phyloP scores from a whole-genome alignment of 2,329 filamentous ascomycete genomes.

The Ceratocystiopsis minuta region DNA sequence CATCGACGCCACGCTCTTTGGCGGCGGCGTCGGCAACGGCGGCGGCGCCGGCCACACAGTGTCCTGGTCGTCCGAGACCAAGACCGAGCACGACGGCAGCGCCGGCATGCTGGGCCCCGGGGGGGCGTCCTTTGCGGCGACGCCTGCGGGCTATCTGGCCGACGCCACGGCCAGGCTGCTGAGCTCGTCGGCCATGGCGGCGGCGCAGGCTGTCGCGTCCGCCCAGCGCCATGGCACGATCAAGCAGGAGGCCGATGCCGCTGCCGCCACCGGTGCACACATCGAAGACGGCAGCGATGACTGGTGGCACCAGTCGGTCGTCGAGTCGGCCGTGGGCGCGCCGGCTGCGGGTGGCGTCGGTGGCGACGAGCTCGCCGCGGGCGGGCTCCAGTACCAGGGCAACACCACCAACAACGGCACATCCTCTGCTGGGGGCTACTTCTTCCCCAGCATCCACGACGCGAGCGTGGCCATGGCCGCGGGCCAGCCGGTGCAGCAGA shows the following conservation, averaged over 20 bases:
- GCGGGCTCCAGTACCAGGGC: too few relatives aligned
- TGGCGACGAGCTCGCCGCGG: background rate
- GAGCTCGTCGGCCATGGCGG: constrained; percentile 4
- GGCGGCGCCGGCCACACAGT: background rate
- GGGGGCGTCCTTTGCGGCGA: background rate
- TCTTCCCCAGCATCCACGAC: too few relatives aligned
- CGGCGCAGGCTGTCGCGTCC: background rate
- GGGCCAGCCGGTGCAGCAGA: too few relatives aligned
- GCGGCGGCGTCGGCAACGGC: background rate
- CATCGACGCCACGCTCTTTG: constrained; percentile 16
- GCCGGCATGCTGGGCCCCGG: background rate
- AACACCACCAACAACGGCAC: background rate
- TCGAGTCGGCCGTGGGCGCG: constrained; percentile 4
- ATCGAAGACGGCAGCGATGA: constrained; percentile 7
- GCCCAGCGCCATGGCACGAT: background rate
- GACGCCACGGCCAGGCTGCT: constrained; percentile 5
- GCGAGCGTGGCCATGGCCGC: too few relatives aligned
- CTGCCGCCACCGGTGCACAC: too few relatives aligned
- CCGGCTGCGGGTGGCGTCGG: background rate
- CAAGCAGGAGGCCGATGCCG: background rate
- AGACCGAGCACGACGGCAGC: background rate
- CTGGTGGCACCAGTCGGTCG: constrained; percentile 8
- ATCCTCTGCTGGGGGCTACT: too few relatives aligned
- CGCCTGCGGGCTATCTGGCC: constrained; percentile 6
- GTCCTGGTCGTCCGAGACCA: background rate